Percentiles rank a stretch among this genome's conserved stretches.
phyloP scores from a whole-genome alignment of 2,329 filamentous ascomycete genomes.

The Clarireedia homoeocarpa region DNA sequence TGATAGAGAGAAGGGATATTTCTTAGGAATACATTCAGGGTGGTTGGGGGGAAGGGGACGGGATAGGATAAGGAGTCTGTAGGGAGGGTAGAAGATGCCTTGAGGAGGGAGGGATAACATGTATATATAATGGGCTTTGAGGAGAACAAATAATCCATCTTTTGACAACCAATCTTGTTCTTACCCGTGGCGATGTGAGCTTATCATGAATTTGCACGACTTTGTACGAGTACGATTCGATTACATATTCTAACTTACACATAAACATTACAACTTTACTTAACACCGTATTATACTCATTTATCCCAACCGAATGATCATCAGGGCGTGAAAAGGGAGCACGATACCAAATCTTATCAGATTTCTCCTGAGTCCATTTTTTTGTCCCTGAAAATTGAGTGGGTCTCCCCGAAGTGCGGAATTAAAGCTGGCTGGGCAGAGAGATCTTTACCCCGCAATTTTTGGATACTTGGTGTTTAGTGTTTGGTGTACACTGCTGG shows the following conservation, averaged over 20 bases:
- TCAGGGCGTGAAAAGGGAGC: too few species aligned
- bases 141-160: too few species aligned
- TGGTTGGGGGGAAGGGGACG: background rate
- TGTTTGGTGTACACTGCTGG: background rate
- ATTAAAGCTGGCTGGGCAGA: background rate
- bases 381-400: background rate
- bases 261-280: too few species aligned
- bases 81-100: background rate
- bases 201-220: too few species aligned
- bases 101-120: background rate
- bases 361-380: background rate
- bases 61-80: background rate
- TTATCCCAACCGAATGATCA: too few species aligned
- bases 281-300: too few species aligned
- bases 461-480: background rate
- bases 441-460: constrained; percentile 1
- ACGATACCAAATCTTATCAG: too few species aligned
- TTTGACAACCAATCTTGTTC: too few species aligned
- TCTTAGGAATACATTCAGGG: background rate
- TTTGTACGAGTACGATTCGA: too few species aligned
- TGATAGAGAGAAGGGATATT: background rate
- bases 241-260: background rate
- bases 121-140: background rate
- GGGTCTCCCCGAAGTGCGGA: background rate
- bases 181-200: too few species aligned